A percentile compares a stretch with the other conserved stretches of the same genome.
phyloP scores from a whole-genome alignment of 2,329 filamentous ascomycete genomes.

The Epicoccum sorghinum region DNA sequence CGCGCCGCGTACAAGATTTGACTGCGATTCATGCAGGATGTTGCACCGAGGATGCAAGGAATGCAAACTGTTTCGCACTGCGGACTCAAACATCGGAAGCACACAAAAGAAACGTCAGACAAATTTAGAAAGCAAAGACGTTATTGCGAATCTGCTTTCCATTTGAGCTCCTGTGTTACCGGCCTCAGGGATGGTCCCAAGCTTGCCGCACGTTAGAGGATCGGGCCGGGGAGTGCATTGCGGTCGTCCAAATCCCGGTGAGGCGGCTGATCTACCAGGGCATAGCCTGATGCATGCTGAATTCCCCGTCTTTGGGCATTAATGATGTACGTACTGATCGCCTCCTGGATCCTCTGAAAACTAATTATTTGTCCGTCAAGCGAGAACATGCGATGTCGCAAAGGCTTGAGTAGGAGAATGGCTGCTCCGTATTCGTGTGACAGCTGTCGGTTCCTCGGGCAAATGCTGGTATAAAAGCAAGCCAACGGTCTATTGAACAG shows the following conservation, averaged over 20 bases:
- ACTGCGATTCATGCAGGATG: slow-evolving; percentile 10
- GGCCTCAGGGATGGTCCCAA: slow-evolving; percentile 13
- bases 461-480: slow-evolving; percentile 33
- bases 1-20: slow-evolving; percentile 3
- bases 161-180: slow-evolving; percentile 3
- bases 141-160: slow-evolving; percentile 1
- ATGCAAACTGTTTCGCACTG: slow-evolving; percentile 11
- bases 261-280: slow-evolving; percentile 17
- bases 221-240: slow-evolving; percentile 15
- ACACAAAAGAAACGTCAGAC: slow-evolving; percentile 14
- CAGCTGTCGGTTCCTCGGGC: slow-evolving; percentile 22
- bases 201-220: slow-evolving; percentile 17
- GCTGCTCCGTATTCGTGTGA: slow-evolving; percentile 35
- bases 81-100: slow-evolving; percentile 4
- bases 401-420: slow-evolving; percentile 6
- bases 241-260: slow-evolving; percentile 8
- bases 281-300: slow-evolving; percentile 5
- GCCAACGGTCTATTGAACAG: slow-evolving; percentile 22
- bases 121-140: slow-evolving; percentile 13
- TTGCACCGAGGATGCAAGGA: slow-evolving; percentile 15
- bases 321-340: neutral
- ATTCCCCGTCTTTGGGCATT: slow-evolving; percentile 9
- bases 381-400: slow-evolving; percentile 4
- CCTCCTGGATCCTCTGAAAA: neutral
- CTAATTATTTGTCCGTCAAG: neutral